These are phyloP conservation scores for Candida ortonii DNA, from an alignment of 805 yeast genomes.

Conservation along the genomic window DNA sequence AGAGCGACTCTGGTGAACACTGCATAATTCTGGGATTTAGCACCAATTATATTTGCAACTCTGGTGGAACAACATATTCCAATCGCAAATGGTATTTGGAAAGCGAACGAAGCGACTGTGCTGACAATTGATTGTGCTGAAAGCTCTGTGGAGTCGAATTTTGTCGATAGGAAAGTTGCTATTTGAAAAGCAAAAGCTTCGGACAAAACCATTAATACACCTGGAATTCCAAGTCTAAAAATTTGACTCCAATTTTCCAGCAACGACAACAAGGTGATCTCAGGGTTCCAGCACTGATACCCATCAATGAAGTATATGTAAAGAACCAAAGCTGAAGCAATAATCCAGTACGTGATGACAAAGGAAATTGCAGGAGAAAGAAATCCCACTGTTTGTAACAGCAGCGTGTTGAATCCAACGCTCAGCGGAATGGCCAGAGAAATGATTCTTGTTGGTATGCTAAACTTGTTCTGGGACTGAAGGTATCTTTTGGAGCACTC, in stretches of 20 bases:
- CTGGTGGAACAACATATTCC: slow-evolving; percentile 52
- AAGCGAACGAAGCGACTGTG: slow-evolving; percentile 46
- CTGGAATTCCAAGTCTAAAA: slow-evolving; percentile 48
- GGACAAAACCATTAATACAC: slow-evolving; percentile 53
- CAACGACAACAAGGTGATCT: slow-evolving; percentile 28
- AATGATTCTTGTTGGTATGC: slow-evolving; percentile 68
- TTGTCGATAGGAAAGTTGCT: slow-evolving; percentile 48
- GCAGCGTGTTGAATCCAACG: slow-evolving; percentile 52
- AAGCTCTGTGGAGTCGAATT: slow-evolving; percentile 44
- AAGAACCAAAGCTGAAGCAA: slow-evolving; percentile 51
- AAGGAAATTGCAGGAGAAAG: slow-evolving; percentile 72
- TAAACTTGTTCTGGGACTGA: slow-evolving; percentile 74
- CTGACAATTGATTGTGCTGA: slow-evolving; percentile 54
- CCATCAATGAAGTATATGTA: slow-evolving; percentile 63
- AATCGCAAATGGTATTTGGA: slow-evolving; percentile 51
- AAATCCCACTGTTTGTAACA: slow-evolving; percentile 65
- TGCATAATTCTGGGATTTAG: slow-evolving; percentile 37
- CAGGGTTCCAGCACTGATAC: slow-evolving; percentile 56
- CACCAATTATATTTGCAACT: slow-evolving; percentile 53
- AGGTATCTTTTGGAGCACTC: slow-evolving; percentile 71
- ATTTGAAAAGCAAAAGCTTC: slow-evolving; percentile 57
- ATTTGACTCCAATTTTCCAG: slow-evolving; percentile 42
- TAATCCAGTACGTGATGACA: slow-evolving; percentile 64
- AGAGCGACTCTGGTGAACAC: slow-evolving; percentile 39
- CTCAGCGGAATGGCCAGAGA: slow-evolving; percentile 68